phyloP scores from a whole-genome alignment of 176 grass and related monocot species.

The Guadua angustifolia region DNA sequence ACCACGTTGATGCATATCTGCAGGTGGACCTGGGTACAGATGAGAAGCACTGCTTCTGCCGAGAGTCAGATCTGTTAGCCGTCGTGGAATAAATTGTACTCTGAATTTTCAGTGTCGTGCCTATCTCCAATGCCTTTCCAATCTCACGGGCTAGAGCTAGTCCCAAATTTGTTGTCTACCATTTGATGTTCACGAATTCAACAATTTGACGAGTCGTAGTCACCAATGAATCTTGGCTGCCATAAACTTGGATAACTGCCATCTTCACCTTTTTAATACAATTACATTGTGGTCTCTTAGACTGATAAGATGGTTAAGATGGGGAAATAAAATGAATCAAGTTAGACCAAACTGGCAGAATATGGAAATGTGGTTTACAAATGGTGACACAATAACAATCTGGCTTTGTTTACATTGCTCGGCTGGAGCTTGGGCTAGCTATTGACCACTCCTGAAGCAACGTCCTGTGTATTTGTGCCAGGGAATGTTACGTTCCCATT shows the following conservation, averaged over 20 bases:
- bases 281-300: neutral
- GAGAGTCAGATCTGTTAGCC: slow-evolving; percentile 78
- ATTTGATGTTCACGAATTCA: slow-evolving; percentile 34
- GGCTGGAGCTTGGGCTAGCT: slow-evolving; percentile 19
- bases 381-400: neutral
- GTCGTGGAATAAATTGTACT: slow-evolving; percentile 64
- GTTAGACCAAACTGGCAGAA: neutral
- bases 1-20: slow-evolving; percentile 31
- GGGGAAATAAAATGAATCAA: neutral
- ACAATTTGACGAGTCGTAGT: slow-evolving; percentile 35
- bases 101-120: slow-evolving; percentile 7
- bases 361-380: neutral
- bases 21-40: slow-evolving; percentile 92
- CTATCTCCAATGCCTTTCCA: neutral
- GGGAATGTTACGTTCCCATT: slow-evolving; percentile 16
- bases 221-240: slow-evolving; percentile 26
- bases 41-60: slow-evolving; percentile 80
- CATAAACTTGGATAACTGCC: neutral
- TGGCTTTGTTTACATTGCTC: neutral
- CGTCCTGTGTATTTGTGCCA: neutral
- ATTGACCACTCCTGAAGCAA: neutral
- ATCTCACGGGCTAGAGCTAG: neutral
- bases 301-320: neutral
- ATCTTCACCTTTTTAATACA: neutral
- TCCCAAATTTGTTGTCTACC: slow-evolving; percentile 12